These are phyloP conservation scores for Lithospermum erythrorhizon DNA, from an alignment of 257 asterid genomes.

Conservation along the genomic window DNA sequence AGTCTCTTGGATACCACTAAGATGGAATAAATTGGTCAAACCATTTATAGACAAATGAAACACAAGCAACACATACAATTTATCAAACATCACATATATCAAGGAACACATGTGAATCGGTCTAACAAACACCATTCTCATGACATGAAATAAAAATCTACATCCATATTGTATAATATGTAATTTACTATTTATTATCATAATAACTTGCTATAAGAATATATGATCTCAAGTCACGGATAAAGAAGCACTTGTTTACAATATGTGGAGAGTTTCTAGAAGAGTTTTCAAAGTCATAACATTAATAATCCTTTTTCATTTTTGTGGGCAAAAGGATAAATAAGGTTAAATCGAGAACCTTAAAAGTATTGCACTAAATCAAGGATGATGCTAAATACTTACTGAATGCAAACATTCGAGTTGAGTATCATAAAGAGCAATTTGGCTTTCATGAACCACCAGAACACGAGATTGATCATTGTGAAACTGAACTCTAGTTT, in stretches of 20 bases:
- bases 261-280: background rate
- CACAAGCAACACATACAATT: background rate
- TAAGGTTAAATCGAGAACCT: too few species aligned
- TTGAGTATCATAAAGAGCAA: slow-evolving; percentile 67
- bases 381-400: slow-evolving; percentile 17
- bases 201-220: too few species aligned
- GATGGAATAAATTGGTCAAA: slow-evolving; percentile 9
- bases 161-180: background rate
- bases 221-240: background rate
- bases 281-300: background rate
- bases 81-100: background rate
- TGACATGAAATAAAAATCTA: background rate
- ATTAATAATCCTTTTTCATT: background rate
- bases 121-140: background rate
- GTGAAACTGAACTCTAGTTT: slow-evolving; percentile 81
- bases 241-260: background rate
- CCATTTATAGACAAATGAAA: slow-evolving; percentile 1
- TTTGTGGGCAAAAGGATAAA: background rate
- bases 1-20: slow-evolving; percentile 88
- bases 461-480: slow-evolving; percentile 74
- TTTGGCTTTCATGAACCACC: slow-evolving; percentile 81
- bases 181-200: background rate
- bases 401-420: slow-evolving; percentile 78
- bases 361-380: background rate
- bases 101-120: background rate